Percentiles rank a stretch among this genome's conserved stretches.
phyloP scores from a whole-genome alignment of 208 protist genomes.

The Leishmania gerbilli region DNA sequence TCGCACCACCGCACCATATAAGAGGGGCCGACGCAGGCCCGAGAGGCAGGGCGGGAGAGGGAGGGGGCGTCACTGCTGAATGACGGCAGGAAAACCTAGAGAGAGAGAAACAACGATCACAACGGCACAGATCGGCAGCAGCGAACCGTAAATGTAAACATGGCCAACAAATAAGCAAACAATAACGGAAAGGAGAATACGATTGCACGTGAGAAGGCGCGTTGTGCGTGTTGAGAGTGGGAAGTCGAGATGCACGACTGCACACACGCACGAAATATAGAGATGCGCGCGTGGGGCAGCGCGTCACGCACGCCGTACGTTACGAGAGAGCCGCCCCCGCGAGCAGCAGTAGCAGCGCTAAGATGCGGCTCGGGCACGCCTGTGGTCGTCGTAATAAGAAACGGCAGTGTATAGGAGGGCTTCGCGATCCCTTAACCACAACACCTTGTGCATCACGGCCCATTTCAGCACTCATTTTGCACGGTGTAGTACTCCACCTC shows the following conservation, averaged over 20 bases:
- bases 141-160: not conserved
- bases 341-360: not conserved
- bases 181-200: not conserved
- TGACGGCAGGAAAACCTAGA: not conserved
- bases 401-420: too few species aligned
- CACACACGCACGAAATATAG: not conserved
- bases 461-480: slow-evolving; percentile 13
- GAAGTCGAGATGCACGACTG: not conserved
- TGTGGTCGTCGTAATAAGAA: not conserved
- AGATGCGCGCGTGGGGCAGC: too few species aligned
- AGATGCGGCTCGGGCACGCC: not conserved
- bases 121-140: not conserved
- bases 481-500: slow-evolving; percentile 22
- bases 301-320: not conserved
- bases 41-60: not conserved
- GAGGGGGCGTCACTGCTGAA: not conserved
- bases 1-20: too few species aligned
- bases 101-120: not conserved
- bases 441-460: too few species aligned
- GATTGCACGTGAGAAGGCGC: not conserved
- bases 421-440: not conserved
- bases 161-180: not conserved
- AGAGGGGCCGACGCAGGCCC: not conserved
- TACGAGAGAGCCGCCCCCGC: not conserved
- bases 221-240: not conserved